Evolutionary conservation across 192 early-diverging fungal species (phyloP), one percentile per base, ranked within the genome.

Genomic region (Coemansia sp.): DNA sequence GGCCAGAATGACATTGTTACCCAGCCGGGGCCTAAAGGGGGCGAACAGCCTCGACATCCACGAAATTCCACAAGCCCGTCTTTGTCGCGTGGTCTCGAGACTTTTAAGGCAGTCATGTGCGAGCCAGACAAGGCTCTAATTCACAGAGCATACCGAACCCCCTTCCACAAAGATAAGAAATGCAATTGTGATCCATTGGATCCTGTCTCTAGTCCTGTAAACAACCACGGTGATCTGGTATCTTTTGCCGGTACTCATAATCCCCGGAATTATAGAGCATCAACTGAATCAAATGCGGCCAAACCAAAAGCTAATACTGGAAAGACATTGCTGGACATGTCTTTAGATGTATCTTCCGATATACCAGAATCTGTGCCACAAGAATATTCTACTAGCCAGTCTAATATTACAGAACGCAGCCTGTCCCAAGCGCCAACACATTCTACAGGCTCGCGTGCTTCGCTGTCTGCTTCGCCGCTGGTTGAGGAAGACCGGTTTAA

Each of bases 401-500:
- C 16, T 56, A 74, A 65, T 42, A 9, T 58, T 5, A 19, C 52
- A 2, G 57, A 48, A 41, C 72, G 68, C n/a, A 71, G 77, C 18
- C 36, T 12, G 15, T 79, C 77, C 12, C 71, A 61, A 4, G 41
- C 57, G 2, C 74, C 77, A n/a, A 19, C 68, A 39, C 67, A 68
- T 40, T 74, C 77, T 6, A 60, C 66, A 7, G 68, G 51, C 19
- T 71, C 77, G 12, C 63, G 21, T 7, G 12, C 56, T 41, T 80
- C 77, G 10, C 47, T 65, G 52, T 13, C 60, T 6, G 63, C 68
- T 10, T 51, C 72, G 6, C 72, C 72, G 46, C 72, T 80, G 37
- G 62, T 80, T 52, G 72, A 72, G n/a, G 77, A 80, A 55, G 77
- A 80, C 62, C 72, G 69, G 51, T 80, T 80, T 48, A 70, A 71